Base-by-base conservation (phyloP, 208 protist genomes). In the Angomonas deanei region DNA sequence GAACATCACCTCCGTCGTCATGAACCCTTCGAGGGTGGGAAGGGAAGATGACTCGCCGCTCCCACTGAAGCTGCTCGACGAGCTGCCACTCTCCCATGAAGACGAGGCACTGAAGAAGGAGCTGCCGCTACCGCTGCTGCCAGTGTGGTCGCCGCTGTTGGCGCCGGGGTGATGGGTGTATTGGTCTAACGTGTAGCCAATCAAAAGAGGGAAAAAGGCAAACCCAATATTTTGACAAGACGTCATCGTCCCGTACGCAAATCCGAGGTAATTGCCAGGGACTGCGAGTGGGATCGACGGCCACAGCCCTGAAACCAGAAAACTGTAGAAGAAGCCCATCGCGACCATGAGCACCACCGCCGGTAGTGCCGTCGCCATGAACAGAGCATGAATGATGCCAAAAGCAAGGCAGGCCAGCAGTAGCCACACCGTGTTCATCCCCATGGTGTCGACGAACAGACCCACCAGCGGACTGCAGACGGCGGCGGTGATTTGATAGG, bases 201-300 rank as follows among this genome's bases (percentile, higher is more conserved):
- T 74, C 30, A 83, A 55, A 47, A 86, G 77, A 0, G 88, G 82
- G 48, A 94, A 86, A 1, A 74, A 60, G 4, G 85, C 84, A n/a
- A 93, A 64, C 13, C 88, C 88, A 50, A 87, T 82, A 61, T 97
- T 97, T 67, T 96, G 89, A 26, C 94, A 66, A 6, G 89, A 78
- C 5, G 91, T 97, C 91, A 97, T 97, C 46, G 86, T 68, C 31
- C 93, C 93, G 53, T 95, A 97, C 15, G 93, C 81, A 3, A 94
- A 72, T 13, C 86, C 89, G 6, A 93, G 74, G 21, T 87, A 61
- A 48, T 91, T 78, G 53, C 78, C 74, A 0, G 65, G 65, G 8
- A 97, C 82, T 2, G 76, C 75, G 71, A 73, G 89, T 3, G 89
- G 81, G 53, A 97, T 67, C 3, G 88, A 84, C 0, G 93, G 91